These are phyloP conservation scores for Zasmidium citrigriseum DNA, from an alignment of 2,329 filamentous ascomycete species.

Conservation along the genomic window DNA sequence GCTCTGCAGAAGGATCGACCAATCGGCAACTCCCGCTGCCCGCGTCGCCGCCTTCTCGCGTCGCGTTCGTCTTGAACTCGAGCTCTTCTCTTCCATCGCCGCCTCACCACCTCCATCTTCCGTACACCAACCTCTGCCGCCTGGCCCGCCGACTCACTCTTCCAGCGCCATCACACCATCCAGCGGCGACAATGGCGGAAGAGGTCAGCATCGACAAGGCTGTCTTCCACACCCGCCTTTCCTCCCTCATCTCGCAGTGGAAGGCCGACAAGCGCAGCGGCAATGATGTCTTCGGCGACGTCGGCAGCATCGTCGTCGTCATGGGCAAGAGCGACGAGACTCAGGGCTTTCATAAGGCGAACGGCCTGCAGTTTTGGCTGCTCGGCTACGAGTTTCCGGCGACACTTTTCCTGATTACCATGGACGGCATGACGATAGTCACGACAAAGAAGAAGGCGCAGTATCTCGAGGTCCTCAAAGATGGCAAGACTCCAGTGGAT, in stretches of 20 bases:
- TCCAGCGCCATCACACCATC: slow-evolving; percentile 18
- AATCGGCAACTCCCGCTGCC: background rate
- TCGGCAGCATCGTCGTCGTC: slow-evolving; percentile 80
- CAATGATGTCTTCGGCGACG: slow-evolving; percentile 82
- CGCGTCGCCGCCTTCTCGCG: slow-evolving; percentile 3
- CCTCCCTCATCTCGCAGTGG: slow-evolving; percentile 86
- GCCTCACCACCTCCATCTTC: slow-evolving; percentile 5
- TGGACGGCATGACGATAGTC: slow-evolving; percentile 84
- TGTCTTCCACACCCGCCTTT: slow-evolving; percentile 89
- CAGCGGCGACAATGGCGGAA: slow-evolving; percentile 57
- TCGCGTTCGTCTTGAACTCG: slow-evolving; percentile 12
- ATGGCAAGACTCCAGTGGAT: slow-evolving; percentile 85
- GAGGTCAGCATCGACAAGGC: slow-evolving; percentile 96
- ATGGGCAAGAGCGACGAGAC: slow-evolving; percentile 95
- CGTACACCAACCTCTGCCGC: slow-evolving; percentile 12
- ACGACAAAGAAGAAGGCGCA: slow-evolving; percentile 98
- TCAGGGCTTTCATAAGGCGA: slow-evolving; percentile 89
- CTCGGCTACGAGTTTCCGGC: slow-evolving; percentile 98
- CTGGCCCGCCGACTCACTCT: slow-evolving; percentile 16
- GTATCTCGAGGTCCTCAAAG: slow-evolving; percentile 87
- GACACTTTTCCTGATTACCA: slow-evolving; percentile 88
- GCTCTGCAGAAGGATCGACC: background rate
- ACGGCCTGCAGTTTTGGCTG: slow-evolving; percentile 97
- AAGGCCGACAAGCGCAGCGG: slow-evolving; percentile 91
- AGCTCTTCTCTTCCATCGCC: slow-evolving; percentile 8